phyloP scores from a whole-genome alignment of 306 rosid species.

The Parietaria judaica region DNA sequence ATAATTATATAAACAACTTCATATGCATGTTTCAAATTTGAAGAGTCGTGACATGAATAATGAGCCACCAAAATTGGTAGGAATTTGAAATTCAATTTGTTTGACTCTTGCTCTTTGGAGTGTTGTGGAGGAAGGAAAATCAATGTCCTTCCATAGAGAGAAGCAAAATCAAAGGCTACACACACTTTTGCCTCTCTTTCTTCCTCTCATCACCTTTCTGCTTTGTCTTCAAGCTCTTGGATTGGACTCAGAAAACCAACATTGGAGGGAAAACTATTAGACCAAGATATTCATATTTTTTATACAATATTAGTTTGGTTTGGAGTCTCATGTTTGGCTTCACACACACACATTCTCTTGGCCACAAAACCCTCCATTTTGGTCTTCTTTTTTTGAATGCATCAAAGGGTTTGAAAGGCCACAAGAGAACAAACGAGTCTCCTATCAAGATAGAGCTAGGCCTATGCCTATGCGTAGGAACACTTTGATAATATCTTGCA shows the following conservation, averaged over 20 bases:
- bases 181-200: not conserved
- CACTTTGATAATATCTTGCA: not conserved
- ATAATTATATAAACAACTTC: too few species aligned
- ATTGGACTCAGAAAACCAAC: not conserved
- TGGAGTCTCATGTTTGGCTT: constrained; percentile 20
- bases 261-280: constrained; percentile 6
- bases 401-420: constrained; percentile 9
- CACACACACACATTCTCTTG: constrained; percentile 1
- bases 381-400: not conserved
- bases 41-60: not conserved
- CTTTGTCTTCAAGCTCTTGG: constrained; percentile 27
- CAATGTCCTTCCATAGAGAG: constrained; percentile 18
- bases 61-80: not conserved
- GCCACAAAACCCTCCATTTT: constrained; percentile 10
- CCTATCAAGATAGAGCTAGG: not conserved
- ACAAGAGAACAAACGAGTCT: not conserved
- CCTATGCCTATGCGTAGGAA: not conserved
- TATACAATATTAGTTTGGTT: not conserved
- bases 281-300: constrained; percentile 5
- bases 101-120: constrained; percentile 2
- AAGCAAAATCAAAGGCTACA: not conserved
- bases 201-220: constrained; percentile 17
- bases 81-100: not conserved
- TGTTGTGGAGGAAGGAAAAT: constrained; percentile 12
- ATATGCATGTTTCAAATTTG: not conserved